Evolutionary conservation across 345 rosid genomes (phyloP).

Genomic region (Salix suchowensis): DNA sequence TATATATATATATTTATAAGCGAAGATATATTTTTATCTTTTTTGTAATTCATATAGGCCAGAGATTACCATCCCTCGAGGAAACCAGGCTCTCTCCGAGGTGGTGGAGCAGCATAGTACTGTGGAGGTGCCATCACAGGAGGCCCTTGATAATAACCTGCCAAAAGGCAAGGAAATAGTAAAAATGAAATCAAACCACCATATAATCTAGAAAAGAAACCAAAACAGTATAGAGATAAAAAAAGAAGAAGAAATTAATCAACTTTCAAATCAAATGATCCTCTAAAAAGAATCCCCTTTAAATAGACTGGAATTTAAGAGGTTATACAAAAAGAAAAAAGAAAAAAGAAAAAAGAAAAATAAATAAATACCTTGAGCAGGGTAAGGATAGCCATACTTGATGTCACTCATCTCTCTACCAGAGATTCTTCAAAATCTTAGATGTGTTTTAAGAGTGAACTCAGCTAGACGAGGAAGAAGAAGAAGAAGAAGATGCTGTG

Average conservation of each 20-base stretch:
- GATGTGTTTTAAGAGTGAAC: background rate
- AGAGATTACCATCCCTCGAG: constrained; percentile 43
- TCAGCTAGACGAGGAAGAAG: no score
- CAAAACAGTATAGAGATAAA: background rate
- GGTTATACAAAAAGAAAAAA: background rate
- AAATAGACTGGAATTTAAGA: background rate
- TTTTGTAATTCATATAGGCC: no score
- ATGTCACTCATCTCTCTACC: constrained; percentile 22
- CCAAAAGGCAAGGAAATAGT: background rate
- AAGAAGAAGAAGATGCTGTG: background rate
- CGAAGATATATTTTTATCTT: background rate
- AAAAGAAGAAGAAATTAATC: background rate
- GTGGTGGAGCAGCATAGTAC: constrained; percentile 31
- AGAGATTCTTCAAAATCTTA: background rate
- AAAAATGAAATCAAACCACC: background rate
- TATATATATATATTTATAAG: background rate
- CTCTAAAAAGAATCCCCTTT: background rate
- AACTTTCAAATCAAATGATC: background rate
- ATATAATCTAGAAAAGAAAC: background rate
- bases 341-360: background rate
- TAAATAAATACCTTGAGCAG: constrained; percentile 21
- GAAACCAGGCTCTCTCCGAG: constrained; percentile 30
- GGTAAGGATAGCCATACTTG: constrained; percentile 31
- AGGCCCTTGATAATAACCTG: constrained; percentile 51
- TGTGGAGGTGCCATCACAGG: constrained; percentile 48